A percentile compares a stretch with the other conserved stretches of the same genome.
These are phyloP conservation scores for Diaporthe citriasiana DNA, from an alignment of 2,329 filamentous ascomycete species.

Conservation along the genomic window DNA sequence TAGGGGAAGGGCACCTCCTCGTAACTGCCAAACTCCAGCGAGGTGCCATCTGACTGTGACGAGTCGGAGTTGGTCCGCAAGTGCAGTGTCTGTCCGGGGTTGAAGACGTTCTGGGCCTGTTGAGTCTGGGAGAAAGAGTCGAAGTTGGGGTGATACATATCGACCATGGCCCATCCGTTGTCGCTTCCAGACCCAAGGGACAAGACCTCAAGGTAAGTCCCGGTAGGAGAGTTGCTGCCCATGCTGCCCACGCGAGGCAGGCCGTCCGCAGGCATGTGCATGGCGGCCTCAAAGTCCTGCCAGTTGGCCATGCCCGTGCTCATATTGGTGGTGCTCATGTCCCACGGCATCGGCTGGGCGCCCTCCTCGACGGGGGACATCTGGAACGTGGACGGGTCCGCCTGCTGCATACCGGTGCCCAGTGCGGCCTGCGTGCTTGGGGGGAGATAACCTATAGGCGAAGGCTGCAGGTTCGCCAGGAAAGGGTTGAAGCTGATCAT, in stretches of 20 bases:
- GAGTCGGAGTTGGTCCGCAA: conserved; percentile 89
- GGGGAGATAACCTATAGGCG: conserved; percentile 72
- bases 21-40: conserved; percentile 81
- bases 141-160: conserved; percentile 79
- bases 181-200: conserved; percentile 87
- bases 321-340: conserved; percentile 66
- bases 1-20: conserved; percentile 84
- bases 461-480: conserved; percentile 65
- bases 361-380: conserved; percentile 71
- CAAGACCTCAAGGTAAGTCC: conserved; percentile 86
- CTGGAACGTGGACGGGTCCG: conserved; percentile 73
- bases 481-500: conserved; percentile 70
- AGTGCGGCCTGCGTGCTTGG: conserved; percentile 74
- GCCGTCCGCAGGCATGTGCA: conserved; percentile 59
- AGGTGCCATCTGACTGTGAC: conserved; percentile 78
- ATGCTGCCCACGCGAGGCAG: conserved; percentile 60
- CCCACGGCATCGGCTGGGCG: conserved; percentile 52
- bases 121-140: conserved; percentile 74
- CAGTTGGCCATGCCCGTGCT: conserved; percentile 78
- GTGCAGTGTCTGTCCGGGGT: conserved; percentile 91
- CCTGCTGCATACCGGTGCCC: conserved; percentile 67
- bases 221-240: conserved; percentile 78
- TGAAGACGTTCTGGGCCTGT: conserved; percentile 80
- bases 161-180: conserved; percentile 88
- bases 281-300: conserved; percentile 82